Conservation (phyloP, 495 filamentous ascomycete species). For the Penicillium odoratum region DNA sequence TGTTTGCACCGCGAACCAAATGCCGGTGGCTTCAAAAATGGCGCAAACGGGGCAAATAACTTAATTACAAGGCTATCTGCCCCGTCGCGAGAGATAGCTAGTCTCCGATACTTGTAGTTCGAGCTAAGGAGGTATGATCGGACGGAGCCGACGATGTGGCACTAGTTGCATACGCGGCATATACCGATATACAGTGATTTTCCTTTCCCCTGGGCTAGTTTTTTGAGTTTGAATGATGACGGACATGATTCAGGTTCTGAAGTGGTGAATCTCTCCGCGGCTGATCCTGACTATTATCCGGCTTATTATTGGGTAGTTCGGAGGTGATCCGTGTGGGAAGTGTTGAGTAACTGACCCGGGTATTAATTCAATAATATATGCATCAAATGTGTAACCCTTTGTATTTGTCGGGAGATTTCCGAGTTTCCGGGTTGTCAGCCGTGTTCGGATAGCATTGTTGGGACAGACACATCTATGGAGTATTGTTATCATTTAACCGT, state of each 20-base stretch:
- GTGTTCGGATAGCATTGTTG: not conserved
- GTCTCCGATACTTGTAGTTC: not conserved
- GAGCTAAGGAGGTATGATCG: not conserved
- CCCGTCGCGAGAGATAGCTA: not conserved
- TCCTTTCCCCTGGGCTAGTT: not conserved
- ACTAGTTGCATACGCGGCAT: not conserved
- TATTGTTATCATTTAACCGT: not conserved
- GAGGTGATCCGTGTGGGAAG: not conserved
- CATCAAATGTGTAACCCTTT: not conserved
- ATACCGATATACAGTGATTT: not conserved
- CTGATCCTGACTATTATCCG: slow-evolving; percentile 3
- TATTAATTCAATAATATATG: not conserved
- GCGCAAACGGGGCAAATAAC: not conserved
- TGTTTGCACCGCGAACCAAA: not conserved
- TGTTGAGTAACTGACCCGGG: not conserved
- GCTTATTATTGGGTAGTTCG: slow-evolving; percentile 1
- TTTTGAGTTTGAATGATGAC: not conserved
- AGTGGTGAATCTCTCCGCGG: not conserved
- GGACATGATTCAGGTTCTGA: not conserved
- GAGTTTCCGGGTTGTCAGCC: not conserved
- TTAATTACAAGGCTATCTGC: not conserved
- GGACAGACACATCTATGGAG: not conserved
- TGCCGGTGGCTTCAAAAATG: not conserved
- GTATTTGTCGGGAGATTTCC: too few species aligned
- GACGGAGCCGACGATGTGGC: not conserved